Base-by-base conservation (phyloP, 495 filamentous ascomycete species). In the Penicillium cataractarum region DNA sequence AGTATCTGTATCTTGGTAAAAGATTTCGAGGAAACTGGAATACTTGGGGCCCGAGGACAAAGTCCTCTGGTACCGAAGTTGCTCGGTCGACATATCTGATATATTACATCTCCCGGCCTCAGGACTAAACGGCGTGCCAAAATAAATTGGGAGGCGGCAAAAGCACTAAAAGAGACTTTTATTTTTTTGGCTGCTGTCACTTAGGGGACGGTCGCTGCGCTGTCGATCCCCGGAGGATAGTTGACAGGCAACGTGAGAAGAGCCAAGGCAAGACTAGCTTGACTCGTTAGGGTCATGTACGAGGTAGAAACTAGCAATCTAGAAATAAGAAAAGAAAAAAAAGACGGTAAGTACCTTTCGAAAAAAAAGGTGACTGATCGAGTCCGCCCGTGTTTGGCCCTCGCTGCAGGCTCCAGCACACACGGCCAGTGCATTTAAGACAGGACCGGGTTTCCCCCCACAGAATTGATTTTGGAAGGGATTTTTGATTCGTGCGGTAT, bases 151-250 rank as follows among this genome's bases (percentile, higher is more conserved):
- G 26, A n/a, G 26, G 24, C 2, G 32, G 40, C 24, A 21, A 55
- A 62, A 40, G 13, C 15, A 21, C 54, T 49, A 55, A 55, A 55
- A 42, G 50, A 65, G 57, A 62, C 39, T 63, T 58, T 61, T 49
- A 62, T 32, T 63, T 58, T 61, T 49, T 49, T 35, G 63, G 56
- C 63, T 63, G 65, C 68, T 71, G 70, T 73, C 70, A 74, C 58
- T 62, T 66, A 53, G 66, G 59, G 51, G 52, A 56, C 60, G 65
- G 66, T 62, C 60, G 64, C 73, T 76, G 71, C 70, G 69, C 55
- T 62, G 74, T 74, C 71, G 74, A 77, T 74, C 74, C 53, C 59
- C 65, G 61, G 61, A 65, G 53, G 61, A 67, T 65, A 68, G 33
- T 52, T 52, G 49, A 72, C 65, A 71, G 57, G 58, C 42, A 54